phyloP scores from a whole-genome alignment of 176 grass and related monocot species.

The Typha latifolia region DNA sequence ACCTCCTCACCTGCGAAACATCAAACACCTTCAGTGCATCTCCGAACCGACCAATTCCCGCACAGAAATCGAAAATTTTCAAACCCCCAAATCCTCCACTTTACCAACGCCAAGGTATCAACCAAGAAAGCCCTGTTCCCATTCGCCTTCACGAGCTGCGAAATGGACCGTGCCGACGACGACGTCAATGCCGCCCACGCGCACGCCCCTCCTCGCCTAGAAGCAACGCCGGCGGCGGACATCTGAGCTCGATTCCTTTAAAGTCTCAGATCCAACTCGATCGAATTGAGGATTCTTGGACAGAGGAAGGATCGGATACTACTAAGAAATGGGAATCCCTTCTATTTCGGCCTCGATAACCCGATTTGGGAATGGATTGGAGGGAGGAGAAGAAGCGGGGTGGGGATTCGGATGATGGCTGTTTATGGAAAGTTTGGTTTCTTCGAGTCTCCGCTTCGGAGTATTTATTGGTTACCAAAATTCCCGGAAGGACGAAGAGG shows the following conservation, averaged over 20 bases:
- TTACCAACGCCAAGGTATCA: constrained; percentile 83
- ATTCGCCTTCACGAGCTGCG: constrained; percentile 89
- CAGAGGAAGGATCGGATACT: not conserved
- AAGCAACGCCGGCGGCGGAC: not conserved
- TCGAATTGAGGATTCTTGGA: not conserved
- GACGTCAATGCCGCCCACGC: not conserved
- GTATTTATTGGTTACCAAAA: not conserved
- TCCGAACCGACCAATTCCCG: not conserved
- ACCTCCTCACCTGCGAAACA: constrained; percentile 59
- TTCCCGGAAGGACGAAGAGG: not conserved
- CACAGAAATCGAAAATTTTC: not conserved
- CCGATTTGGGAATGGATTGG: not conserved
- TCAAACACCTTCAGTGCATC: constrained; percentile 20
- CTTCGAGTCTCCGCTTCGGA: not conserved
- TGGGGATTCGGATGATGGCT: not conserved
- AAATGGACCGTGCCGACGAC: constrained; percentile 30
- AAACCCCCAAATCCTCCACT: not conserved
- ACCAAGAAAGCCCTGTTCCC: constrained; percentile 73
- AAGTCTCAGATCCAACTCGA: not conserved
- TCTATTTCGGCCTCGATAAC: not conserved
- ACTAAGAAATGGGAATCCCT: not conserved
- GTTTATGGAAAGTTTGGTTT: not conserved
- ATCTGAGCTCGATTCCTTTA: not conserved
- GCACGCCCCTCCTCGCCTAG: not conserved
- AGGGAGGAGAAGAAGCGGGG: not conserved